Evolutionary conservation across 495 filamentous ascomycete species (phyloP).

Genomic region (Parathielavia appendiculata): DNA sequence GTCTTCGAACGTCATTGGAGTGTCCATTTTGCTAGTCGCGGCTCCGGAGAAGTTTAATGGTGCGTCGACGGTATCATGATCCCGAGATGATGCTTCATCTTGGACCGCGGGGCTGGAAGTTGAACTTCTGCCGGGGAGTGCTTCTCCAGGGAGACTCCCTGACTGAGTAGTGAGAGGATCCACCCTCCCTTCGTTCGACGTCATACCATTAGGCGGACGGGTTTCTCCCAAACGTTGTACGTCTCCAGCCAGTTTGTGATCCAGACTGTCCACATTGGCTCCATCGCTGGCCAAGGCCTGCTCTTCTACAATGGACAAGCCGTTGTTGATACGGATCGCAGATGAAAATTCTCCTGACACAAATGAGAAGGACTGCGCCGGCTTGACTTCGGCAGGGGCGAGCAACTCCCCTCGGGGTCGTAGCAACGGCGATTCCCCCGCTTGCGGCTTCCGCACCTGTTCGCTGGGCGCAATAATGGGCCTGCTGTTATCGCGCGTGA

Average conservation of each 20-base stretch:
- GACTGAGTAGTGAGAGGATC: not conserved
- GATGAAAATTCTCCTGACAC: slow-evolving; percentile 14
- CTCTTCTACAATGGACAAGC: slow-evolving; percentile 25
- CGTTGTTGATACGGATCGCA: slow-evolving; percentile 17
- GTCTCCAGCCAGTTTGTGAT: not conserved
- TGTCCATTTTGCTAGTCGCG: slow-evolving; percentile 25
- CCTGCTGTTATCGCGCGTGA: slow-evolving; percentile 4
- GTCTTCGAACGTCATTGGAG: slow-evolving; percentile 22
- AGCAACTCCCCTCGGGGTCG: slow-evolving; percentile 3
- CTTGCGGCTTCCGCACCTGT: not conserved
- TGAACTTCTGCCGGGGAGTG: not conserved
- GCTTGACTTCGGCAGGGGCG: slow-evolving; percentile 11
- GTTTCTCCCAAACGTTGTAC: not conserved
- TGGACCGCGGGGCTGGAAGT: not conserved
- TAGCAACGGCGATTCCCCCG: not conserved
- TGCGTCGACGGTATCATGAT: slow-evolving; percentile 5
- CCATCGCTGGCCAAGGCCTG: not conserved
- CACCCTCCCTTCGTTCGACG: slow-evolving; percentile 2
- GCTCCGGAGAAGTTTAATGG: not conserved
- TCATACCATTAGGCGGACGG: not conserved
- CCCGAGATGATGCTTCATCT: not conserved
- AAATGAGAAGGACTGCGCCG: slow-evolving; percentile 21
- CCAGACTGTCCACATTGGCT: not conserved
- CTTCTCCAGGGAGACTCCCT: slow-evolving; percentile 2
- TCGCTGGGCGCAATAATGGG: slow-evolving; percentile 14